A percentile compares a stretch with the other conserved stretches of the same genome.
Conservation (phyloP, 192 early-diverging fungal species). For the Coemansia sp. region DNA sequence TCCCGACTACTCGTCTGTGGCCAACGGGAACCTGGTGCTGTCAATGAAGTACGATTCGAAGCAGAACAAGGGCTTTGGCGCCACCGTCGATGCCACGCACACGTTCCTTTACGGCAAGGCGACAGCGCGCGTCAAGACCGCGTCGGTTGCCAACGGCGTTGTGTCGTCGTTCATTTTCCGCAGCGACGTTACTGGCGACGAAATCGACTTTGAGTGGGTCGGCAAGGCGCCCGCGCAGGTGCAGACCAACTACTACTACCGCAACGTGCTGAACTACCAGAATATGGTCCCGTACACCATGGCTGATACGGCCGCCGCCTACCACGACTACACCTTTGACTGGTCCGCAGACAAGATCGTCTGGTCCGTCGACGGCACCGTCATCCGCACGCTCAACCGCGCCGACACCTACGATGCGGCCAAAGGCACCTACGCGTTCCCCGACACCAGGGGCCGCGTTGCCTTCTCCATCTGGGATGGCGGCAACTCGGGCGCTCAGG, state of each 20-base stretch:
- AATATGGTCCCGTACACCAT: constrained; percentile 47
- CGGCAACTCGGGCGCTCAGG: constrained; percentile 55
- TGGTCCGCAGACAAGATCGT: constrained; percentile 58
- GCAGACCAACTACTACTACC: constrained; percentile 70
- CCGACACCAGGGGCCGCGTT: constrained; percentile 58
- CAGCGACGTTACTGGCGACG: constrained; percentile 60
- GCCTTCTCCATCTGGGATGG: constrained; percentile 72
- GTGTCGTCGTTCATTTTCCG: constrained; percentile 62
- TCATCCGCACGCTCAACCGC: constrained; percentile 57
- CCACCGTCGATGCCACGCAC: constrained; percentile 49
- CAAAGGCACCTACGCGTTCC: constrained; percentile 49
- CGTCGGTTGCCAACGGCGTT: constrained; percentile 57
- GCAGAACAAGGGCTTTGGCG: constrained; percentile 62
- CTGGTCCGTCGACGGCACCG: constrained; percentile 63
- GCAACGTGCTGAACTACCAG: constrained; percentile 58
- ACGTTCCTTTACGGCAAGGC: constrained; percentile 64
- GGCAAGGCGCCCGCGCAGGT: constrained; percentile 57
- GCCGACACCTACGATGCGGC: constrained; percentile 52
- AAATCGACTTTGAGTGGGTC: constrained; percentile 73
- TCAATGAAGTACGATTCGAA: constrained; percentile 40
- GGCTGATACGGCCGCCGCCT: constrained; percentile 51
- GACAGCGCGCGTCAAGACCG: constrained; percentile 62
- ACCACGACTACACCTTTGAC: constrained; percentile 66
- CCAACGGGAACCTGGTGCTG: constrained; percentile 30
- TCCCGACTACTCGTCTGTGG: constrained; percentile 27